A percentile compares a stretch with the other conserved stretches of the same genome.
Evolutionary conservation across 2,329 filamentous ascomycete species (phyloP).

Genomic region (Tolypocladium ophioglossoides): DNA sequence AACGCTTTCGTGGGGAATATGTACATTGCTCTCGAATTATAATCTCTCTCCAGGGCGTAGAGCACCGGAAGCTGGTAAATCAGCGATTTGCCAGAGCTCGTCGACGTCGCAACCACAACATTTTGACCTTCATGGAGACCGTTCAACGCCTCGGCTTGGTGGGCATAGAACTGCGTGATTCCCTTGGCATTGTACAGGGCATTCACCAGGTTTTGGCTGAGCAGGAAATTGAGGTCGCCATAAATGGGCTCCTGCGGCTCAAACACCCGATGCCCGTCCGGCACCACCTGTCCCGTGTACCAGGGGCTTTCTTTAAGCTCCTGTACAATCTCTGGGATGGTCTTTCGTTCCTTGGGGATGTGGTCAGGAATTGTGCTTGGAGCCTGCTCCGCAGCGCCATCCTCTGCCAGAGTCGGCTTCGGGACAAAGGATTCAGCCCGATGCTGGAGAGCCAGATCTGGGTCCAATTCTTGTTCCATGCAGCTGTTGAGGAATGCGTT

Average conservation of each 20-base stretch:
- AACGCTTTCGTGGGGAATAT: conserved; percentile 97
- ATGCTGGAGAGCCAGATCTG: conserved; percentile 52
- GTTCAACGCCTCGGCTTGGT: conserved; percentile 92
- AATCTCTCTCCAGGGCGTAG: conserved; percentile 71
- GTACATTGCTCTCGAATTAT: conserved; percentile 77
- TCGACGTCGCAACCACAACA: conserved; percentile 89
- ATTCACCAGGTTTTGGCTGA: conserved; percentile 91
- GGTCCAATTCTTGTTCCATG: conserved; percentile 51
- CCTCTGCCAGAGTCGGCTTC: conserved; percentile 33
- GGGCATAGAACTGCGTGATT: conserved; percentile 78
- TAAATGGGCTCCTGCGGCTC: conserved; percentile 74
- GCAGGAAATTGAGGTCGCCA: conserved; percentile 71
- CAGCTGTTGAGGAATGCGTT: conserved; percentile 70
- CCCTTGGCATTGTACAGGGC: conserved; percentile 85
- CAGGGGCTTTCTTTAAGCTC: conserved; percentile 75
- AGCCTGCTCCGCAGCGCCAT: conserved; percentile 16
- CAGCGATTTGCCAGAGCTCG: conserved; percentile 93
- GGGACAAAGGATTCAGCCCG: conserved; percentile 54
- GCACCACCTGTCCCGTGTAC: conserved; percentile 89
- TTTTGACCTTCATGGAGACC: conserved; percentile 70
- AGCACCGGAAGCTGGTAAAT: conserved; percentile 95
- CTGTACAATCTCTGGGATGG: conserved; percentile 72
- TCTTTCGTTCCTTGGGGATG: conserved; percentile 72
- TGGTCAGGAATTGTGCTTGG: conserved; percentile 47
- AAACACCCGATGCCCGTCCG: conserved; percentile 84